Conservation (phyloP, 2,329 filamentous ascomycete genomes). For the Fusarium abutilonis region DNA sequence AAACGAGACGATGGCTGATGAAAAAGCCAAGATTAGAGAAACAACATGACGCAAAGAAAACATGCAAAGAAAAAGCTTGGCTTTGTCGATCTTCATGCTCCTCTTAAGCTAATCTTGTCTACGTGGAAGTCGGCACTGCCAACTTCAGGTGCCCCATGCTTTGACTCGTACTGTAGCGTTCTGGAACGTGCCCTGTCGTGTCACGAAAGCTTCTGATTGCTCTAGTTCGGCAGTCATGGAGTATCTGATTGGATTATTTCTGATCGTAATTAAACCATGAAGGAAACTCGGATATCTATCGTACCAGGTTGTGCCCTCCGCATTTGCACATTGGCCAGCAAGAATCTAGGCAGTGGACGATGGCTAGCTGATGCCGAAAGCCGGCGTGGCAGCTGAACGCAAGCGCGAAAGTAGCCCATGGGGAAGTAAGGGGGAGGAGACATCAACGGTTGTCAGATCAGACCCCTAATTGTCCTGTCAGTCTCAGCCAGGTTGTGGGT, state of each 20-base stretch:
- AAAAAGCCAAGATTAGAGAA: background rate
- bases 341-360: background rate
- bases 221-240: background rate
- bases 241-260: background rate
- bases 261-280: background rate
- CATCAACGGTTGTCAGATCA: background rate
- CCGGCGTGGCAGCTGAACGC: background rate
- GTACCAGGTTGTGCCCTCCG: too few species aligned
- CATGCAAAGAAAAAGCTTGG: conserved; percentile 15
- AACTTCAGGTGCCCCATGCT: background rate
- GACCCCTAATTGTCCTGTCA: background rate
- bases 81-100: conserved; percentile 6
- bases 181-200: background rate
- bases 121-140: background rate
- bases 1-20: background rate
- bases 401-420: background rate
- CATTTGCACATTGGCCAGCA: background rate
- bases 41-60: background rate
- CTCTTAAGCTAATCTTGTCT: conserved; percentile 5
- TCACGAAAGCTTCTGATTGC: conserved; percentile 1
- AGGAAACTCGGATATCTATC: too few species aligned
- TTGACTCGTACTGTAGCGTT: background rate
- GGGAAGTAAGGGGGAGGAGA: too few species aligned
- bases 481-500: background rate
- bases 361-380: too few species aligned